A percentile compares a stretch with the other conserved stretches of the same genome.
Conservation (phyloP, 345 rosid genomes). For the Boechera retrofracta region DNA sequence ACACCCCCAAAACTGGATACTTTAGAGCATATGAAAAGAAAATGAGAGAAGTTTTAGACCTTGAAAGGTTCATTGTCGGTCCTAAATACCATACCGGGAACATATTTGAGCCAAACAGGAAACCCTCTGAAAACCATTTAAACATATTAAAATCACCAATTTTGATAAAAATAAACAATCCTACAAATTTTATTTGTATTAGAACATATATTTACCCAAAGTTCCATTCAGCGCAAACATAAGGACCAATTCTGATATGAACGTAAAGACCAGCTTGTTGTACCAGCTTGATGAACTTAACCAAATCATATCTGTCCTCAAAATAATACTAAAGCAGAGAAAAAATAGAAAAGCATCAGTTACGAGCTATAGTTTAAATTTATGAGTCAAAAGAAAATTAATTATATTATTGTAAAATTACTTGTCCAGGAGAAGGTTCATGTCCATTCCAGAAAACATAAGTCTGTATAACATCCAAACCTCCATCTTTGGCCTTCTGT, state of each 20-base stretch:
- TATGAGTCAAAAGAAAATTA: not conserved
- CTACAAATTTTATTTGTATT: not conserved
- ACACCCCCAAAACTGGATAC: not conserved
- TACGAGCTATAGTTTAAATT: constrained; percentile 11
- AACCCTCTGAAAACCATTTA: constrained; percentile 37
- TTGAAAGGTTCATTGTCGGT: constrained; percentile 85
- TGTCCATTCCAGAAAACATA: constrained; percentile 86
- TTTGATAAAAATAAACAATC: not conserved
- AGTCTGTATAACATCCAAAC: constrained; percentile 80
- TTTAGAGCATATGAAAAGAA: not conserved
- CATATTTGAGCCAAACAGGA: constrained; percentile 77
- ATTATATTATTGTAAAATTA: constrained; percentile 10
- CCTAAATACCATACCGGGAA: constrained; percentile 84
- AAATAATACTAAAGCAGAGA: constrained; percentile 67
- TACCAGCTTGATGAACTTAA: constrained; percentile 79
- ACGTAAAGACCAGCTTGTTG: constrained; percentile 86
- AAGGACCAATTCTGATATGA: constrained; percentile 96
- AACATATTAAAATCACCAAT: not conserved
- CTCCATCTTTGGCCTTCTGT: constrained; percentile 78
- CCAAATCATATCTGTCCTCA: constrained; percentile 82
- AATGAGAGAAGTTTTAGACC: constrained; percentile 46
- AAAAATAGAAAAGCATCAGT: not conserved
- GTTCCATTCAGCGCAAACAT: constrained; percentile 95
- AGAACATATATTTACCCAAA: constrained; percentile 60
- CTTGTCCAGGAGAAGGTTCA: constrained; percentile 50